These are phyloP conservation scores for Trichophyton schoenleinii DNA, from an alignment of 2,329 filamentous ascomycete genomes.

Conservation along the genomic window DNA sequence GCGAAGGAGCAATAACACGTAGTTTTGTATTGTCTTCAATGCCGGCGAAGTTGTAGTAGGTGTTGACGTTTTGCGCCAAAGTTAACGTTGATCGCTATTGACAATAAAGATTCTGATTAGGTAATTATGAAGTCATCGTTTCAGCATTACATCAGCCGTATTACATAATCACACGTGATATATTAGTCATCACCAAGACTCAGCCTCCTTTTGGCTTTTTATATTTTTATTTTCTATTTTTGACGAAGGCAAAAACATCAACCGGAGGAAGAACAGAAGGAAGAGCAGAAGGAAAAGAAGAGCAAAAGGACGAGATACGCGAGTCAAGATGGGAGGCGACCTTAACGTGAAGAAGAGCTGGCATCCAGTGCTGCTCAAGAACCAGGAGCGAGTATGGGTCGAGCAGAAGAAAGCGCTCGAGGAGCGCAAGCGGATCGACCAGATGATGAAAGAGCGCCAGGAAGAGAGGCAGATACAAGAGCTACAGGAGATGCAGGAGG, in stretches of 20 bases:
- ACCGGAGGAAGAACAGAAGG: background rate
- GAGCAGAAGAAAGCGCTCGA: conserved; percentile 86
- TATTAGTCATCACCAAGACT: background rate
- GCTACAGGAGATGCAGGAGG: conserved; percentile 77
- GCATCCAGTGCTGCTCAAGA: conserved; percentile 81
- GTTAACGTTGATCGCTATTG: no score
- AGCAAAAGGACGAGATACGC: background rate
- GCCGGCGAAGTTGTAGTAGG: no score
- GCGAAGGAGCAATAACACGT: background rate
- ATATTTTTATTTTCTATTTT: background rate
- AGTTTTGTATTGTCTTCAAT: background rate
- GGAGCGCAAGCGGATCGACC: conserved; percentile 86
- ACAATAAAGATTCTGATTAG: background rate
- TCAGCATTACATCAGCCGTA: background rate
- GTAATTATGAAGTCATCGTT: background rate
- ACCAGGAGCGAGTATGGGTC: conserved; percentile 81
- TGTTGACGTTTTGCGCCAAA: no score
- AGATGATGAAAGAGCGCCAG: conserved; percentile 81
- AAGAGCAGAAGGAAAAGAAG: background rate
- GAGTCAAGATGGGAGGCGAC: conserved; percentile 48
- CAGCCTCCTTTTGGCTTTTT: background rate
- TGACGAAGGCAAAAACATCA: background rate
- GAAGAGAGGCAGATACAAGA: conserved; percentile 90
- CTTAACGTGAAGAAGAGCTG: conserved; percentile 92
- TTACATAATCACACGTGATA: background rate